Percentiles rank a stretch among this genome's conserved stretches.
Evolutionary conservation across 805 yeast genomes (phyloP).

Genomic region (Myxozyma vanderwaltii): DNA sequence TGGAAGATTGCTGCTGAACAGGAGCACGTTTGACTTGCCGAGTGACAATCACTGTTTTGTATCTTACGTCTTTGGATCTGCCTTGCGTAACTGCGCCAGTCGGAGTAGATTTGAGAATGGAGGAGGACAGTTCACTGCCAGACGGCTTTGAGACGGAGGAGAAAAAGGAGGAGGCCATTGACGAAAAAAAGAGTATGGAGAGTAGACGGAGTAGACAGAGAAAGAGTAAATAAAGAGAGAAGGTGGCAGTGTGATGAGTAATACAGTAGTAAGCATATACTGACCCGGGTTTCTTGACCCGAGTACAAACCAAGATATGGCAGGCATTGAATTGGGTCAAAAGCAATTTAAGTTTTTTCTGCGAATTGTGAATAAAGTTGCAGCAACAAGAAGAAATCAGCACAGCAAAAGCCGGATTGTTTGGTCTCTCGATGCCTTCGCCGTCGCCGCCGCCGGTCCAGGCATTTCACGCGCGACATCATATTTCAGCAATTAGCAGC

Average conservation of each 20-base stretch:
- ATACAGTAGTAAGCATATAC: too few species aligned
- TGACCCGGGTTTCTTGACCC: neutral
- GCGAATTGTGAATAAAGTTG: too few species aligned
- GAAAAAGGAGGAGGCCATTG: slow-evolving; percentile 13
- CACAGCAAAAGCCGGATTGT: too few species aligned
- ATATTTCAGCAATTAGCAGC: too few species aligned
- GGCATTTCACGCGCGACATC: too few species aligned
- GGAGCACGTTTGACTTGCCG: slow-evolving; percentile 21
- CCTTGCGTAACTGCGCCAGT: slow-evolving; percentile 2
- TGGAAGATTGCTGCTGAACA: neutral
- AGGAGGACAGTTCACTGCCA: neutral
- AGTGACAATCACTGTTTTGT: slow-evolving; percentile 24
- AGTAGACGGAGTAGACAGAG: neutral
- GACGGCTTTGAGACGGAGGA: neutral
- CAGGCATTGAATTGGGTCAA: slow-evolving; percentile 5
- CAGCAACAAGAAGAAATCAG: too few species aligned
- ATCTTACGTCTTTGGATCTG: slow-evolving; percentile 17
- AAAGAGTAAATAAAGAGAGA: too few species aligned
- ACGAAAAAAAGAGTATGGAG: too few species aligned
- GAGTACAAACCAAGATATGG: neutral
- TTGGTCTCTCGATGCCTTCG: slow-evolving; percentile 13
- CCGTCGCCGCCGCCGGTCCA: slow-evolving; percentile 21
- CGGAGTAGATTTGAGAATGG: neutral
- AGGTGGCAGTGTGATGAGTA: neutral
- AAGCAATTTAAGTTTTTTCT: too few species aligned